These are phyloP conservation scores for Oleoguttula mirabilis DNA, from an alignment of 495 filamentous ascomycete genomes.

Conservation along the genomic window DNA sequence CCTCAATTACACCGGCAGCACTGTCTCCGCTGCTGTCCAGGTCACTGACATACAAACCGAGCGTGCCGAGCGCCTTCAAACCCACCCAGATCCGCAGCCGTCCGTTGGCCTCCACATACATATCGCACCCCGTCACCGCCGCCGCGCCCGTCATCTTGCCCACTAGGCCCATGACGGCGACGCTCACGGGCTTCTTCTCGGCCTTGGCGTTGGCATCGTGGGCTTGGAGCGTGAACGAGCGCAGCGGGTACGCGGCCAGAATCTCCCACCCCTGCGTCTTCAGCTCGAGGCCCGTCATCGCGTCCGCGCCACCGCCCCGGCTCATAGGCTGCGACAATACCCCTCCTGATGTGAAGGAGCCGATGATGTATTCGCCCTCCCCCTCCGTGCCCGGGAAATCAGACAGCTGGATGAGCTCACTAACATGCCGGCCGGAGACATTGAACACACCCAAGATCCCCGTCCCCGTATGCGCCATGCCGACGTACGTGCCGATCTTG, in stretches of 20 bases:
- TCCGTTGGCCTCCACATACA: conserved; percentile 45
- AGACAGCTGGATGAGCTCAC: conserved; percentile 54
- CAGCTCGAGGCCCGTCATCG: conserved; percentile 47
- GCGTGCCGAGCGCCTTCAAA: conserved; percentile 68
- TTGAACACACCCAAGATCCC: conserved; percentile 81
- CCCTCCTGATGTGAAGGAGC: conserved; percentile 56
- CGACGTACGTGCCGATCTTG: conserved; percentile 64
- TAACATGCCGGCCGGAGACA: conserved; percentile 41
- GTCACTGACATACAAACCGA: conserved; percentile 61
- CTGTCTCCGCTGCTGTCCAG: conserved; percentile 46
- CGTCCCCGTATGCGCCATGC: conserved; percentile 51
- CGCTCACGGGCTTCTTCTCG: conserved; percentile 15
- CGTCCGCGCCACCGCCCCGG: background rate
- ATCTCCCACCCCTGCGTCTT: conserved; percentile 65
- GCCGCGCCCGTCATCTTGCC: conserved; percentile 85
- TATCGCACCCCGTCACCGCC: conserved; percentile 51
- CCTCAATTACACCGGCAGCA: conserved; percentile 38
- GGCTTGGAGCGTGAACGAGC: conserved; percentile 38
- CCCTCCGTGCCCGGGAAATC: conserved; percentile 62
- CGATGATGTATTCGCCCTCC: conserved; percentile 53
- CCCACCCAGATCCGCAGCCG: conserved; percentile 48
- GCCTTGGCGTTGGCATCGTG: too few relatives aligned
- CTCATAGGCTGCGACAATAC: conserved; percentile 39
- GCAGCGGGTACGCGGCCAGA: conserved; percentile 57
- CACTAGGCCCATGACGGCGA: conserved; percentile 68